Evolutionary conservation across 768 basidiomycete species (phyloP), one percentile per base, ranked within the genome.

Genomic region (Brasilioporus rufonigricans): DNA sequence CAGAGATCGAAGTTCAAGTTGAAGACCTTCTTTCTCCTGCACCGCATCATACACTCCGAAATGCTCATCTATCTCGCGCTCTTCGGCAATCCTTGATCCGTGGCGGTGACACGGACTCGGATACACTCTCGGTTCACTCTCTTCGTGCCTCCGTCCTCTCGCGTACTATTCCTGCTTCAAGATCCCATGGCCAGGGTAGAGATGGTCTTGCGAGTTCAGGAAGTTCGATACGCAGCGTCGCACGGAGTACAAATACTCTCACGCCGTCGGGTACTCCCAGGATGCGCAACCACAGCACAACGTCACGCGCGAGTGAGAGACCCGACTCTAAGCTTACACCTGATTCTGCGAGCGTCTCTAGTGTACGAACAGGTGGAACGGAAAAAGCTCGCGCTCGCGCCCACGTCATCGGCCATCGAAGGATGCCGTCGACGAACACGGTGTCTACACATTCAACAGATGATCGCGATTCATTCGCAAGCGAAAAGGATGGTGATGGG

Each of bases 311-410:
- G 18, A 57, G 62, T n/a, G 74, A 75, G 31, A 69, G 84, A 18
- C 88, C 88, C 3, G 89, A 91, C 59, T 89, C 87, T 6, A 89
- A 90, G 63, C 74, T 89, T 10, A 86, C 85, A 3, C 86, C 86
- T 3, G 75, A 72, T 35, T 64, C 67, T 33, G 60, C 61, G 26
- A 71, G 69, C 9, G 32, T 63, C 44, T 57, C 43, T 26, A 72
- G 70, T 8, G 53, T 57, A 26, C 63, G 69, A 39, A 61, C 63
- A n/a, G 61, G 64, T 48, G 31, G 50, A 5, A 60, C 61, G 6
- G 69, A 69, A 32, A 72, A 65, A 40, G 60, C 48, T 12, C 61
- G 59, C 24, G 55, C 48, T n/a, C 62, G 51, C 9, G 50, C 50
- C 23, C 67, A 52, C 47, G 52, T 24, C 7, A 31, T 44, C 11